These are phyloP conservation scores for Sphaerostilbella broomeana DNA, from an alignment of 2,329 filamentous ascomycete species.

Conservation along the genomic window DNA sequence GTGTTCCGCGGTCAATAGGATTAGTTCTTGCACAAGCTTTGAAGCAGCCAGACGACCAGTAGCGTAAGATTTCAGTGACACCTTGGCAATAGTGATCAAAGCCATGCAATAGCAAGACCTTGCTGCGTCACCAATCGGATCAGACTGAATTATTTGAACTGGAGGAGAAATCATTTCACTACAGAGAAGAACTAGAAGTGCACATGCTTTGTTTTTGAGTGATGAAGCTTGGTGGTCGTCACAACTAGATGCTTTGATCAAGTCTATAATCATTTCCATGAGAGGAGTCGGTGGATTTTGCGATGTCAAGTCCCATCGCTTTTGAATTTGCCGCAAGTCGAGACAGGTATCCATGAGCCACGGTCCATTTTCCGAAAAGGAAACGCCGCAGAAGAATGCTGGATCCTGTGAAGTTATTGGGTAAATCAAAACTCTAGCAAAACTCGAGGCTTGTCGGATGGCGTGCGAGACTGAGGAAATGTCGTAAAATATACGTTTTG, in stretches of 20 bases:
- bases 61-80: conserved; percentile 26
- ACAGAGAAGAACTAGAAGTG: conserved; percentile 36
- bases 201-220: conserved; percentile 31
- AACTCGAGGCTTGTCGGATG: conserved; percentile 38
- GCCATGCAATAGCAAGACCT: conserved; percentile 32
- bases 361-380: conserved; percentile 35
- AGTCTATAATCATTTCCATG: conserved; percentile 31
- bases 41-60: conserved; percentile 36
- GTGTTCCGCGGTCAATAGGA: conserved; percentile 29
- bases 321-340: conserved; percentile 35
- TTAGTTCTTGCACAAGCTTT: conserved; percentile 37
- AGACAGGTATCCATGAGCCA: conserved; percentile 47
- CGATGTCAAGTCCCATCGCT: conserved; percentile 28
- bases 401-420: conserved; percentile 30
- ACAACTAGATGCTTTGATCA: conserved; percentile 22
- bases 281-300: conserved; percentile 28
- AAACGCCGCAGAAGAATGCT: conserved; percentile 25
- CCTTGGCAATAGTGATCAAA: conserved; percentile 32
- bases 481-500: conserved; percentile 32
- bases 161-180: conserved; percentile 32
- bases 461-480: conserved; percentile 37
- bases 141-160: conserved; percentile 25
- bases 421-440: conserved; percentile 39
- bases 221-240: conserved; percentile 15
- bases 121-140: conserved; percentile 22